phyloP scores from a whole-genome alignment of 2,329 filamentous ascomycete species.

The Didymella lethalis region DNA sequence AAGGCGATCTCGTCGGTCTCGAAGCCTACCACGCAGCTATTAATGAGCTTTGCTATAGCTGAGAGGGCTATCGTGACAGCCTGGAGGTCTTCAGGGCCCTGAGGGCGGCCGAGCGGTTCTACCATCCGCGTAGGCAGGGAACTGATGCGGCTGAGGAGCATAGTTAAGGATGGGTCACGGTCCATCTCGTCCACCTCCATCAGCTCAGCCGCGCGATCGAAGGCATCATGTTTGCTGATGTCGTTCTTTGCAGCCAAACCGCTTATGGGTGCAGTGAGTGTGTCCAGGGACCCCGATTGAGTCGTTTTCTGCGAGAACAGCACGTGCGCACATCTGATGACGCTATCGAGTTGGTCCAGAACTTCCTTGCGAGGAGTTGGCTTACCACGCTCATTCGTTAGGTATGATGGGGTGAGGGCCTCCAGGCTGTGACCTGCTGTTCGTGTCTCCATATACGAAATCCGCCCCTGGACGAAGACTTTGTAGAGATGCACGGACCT shows the following conservation, averaged over 20 bases:
- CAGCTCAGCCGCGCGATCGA: not conserved
- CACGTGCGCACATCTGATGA: slow-evolving; percentile 2
- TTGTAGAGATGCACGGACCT: not conserved
- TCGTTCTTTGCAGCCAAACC: not conserved
- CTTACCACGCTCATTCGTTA: not conserved
- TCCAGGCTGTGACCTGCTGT: not conserved
- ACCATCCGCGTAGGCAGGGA: slow-evolving; percentile 2
- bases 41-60: slow-evolving; percentile 1
- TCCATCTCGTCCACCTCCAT: not conserved
- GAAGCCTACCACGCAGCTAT: slow-evolving; percentile 26
- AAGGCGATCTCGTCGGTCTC: slow-evolving; percentile 22
- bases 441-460: no score
- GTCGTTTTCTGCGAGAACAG: not conserved
- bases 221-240: not conserved
- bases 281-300: not conserved
- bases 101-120: not conserved
- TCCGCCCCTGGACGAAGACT: not conserved
- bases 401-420: not conserved
- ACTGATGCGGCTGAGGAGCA: not conserved
- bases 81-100: not conserved
- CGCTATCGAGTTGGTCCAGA: slow-evolving; percentile 12
- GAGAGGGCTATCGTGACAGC: not conserved
- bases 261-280: slow-evolving; percentile 3
- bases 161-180: not conserved
- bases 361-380: slow-evolving; percentile 7